A percentile compares a stretch with the other conserved stretches of the same genome.
phyloP scores from a whole-genome alignment of 768 basidiomycete genomes.

The Leccinum barrowsii region DNA sequence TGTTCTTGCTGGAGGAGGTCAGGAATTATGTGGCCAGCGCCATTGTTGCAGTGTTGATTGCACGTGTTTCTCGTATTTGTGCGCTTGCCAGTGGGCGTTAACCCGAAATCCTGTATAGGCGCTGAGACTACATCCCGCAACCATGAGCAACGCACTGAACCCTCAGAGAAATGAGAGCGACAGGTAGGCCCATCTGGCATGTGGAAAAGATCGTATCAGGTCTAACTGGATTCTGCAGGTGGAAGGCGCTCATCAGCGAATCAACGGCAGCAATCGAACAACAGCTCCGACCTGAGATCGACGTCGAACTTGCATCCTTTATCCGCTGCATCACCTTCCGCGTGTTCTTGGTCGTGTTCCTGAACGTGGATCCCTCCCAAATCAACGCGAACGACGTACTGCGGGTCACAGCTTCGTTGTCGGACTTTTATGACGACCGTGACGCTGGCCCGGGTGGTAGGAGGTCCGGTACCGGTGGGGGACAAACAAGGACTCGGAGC shows the following conservation, averaged over 20 bases:
- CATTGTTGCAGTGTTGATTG: background rate
- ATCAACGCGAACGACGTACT: conserved; percentile 28
- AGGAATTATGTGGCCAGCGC: background rate
- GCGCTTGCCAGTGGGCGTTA: conserved; percentile 7
- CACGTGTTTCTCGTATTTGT: conserved; percentile 16
- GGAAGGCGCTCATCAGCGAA: conserved; percentile 11
- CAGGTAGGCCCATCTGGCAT: conserved; percentile 13
- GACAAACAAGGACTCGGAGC: conserved; percentile 1
- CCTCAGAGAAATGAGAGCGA: conserved; percentile 2
- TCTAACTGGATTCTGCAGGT: conserved; percentile 13
- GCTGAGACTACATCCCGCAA: conserved; percentile 5
- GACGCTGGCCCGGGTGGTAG: background rate
- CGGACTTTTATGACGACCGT: conserved; percentile 39
- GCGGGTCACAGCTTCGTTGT: conserved; percentile 40
- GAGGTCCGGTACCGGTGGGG: background rate
- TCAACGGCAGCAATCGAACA: conserved; percentile 8
- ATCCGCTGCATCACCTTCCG: conserved; percentile 45
- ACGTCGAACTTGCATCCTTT: conserved; percentile 36
- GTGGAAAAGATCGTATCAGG: background rate
- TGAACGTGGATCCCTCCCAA: conserved; percentile 29
- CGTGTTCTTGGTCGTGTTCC: conserved; percentile 40
- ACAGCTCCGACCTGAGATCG: conserved; percentile 11
- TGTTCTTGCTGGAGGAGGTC: background rate
- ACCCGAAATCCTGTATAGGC: background rate
- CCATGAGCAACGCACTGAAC: conserved; percentile 5